Base-by-base conservation (phyloP, 768 basidiomycete species). In the Candolleomyces efflorescens region DNA sequence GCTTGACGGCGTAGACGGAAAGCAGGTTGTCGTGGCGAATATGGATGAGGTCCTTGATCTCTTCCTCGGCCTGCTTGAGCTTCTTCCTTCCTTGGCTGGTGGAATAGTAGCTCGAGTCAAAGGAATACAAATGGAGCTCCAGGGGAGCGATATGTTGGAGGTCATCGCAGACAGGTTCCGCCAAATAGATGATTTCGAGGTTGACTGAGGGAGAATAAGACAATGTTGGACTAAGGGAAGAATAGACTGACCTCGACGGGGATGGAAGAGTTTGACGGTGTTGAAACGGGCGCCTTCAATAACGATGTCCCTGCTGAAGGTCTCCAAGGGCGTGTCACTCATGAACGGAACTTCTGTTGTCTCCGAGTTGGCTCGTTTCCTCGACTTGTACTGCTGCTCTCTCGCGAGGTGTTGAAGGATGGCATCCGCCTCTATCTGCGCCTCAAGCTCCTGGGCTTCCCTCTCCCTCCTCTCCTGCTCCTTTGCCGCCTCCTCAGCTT, bases 101-200 rank as follows among this genome's bases (percentile, higher is more conserved):
- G 0, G 75, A 73, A 65, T 93, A 93, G 65, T 92, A 91, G 18
- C 78, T 75, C 1, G 86, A 79, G 48, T 80, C 75, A 63, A 94
- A 93, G 17, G 78, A 78, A 22, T 90, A 77, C 5, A 83, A 72
- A 63, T 85, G 80, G 10, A 93, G 73, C 63, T 92, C 90, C 4
- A 94, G 75, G 23, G 86, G 83, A 15, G 83, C 69, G 2, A 79
- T 78, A 0, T 69, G 73, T 58, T 79, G 73, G 15, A 81, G 73
- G 60, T 86, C 82, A 58, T 91, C 88, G 64, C 83, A 83, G 15
- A 92, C 70, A 7, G 91, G 90, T 59, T 91, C 89, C 0, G 89
- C 90, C 55, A 84, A 75, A 69, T 87, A 92, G 0, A 82, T 74
- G 10, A 80, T 84, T 1, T 88, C 89, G 27, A 91, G 72, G 44